Evolutionary conservation across 148 eudicot species (phyloP).

Genomic region (Hydrangea macrophylla): DNA sequence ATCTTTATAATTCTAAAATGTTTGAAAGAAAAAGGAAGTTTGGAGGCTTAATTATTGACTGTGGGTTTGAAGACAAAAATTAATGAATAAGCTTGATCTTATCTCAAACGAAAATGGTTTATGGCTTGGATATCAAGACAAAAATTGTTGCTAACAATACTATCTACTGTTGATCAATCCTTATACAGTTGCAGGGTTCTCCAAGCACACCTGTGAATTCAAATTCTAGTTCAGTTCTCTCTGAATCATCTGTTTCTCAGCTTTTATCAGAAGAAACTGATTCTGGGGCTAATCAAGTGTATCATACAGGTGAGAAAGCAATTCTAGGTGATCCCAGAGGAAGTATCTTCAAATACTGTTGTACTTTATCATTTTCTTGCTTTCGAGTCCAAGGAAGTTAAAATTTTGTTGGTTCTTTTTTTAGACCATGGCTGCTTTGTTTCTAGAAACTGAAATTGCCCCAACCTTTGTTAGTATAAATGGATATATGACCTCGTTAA

Average conservation of each 20-base stretch:
- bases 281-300: conserved; percentile 33
- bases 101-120: not conserved
- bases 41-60: not conserved
- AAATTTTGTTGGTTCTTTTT: too few species aligned
- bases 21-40: not conserved
- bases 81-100: not conserved
- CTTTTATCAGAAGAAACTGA: conserved; percentile 53
- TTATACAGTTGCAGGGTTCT: conserved; percentile 62
- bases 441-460: not conserved
- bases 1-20: not conserved
- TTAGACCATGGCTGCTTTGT: too few species aligned
- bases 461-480: not conserved
- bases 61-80: not conserved
- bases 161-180: conserved; percentile 15
- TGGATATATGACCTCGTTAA: not conserved
- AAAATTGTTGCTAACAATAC: conserved; percentile 12
- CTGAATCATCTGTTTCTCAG: conserved; percentile 56
- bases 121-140: not conserved
- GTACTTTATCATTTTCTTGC: too few species aligned
- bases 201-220: conserved; percentile 56
- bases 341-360: not conserved
- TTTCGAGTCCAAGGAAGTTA: too few species aligned
- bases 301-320: conserved; percentile 27
- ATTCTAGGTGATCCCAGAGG: conserved; percentile 33
- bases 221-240: conserved; percentile 49